Base-by-base conservation (phyloP, 768 basidiomycete genomes). In the Leucocoprinus birnbaumii region DNA sequence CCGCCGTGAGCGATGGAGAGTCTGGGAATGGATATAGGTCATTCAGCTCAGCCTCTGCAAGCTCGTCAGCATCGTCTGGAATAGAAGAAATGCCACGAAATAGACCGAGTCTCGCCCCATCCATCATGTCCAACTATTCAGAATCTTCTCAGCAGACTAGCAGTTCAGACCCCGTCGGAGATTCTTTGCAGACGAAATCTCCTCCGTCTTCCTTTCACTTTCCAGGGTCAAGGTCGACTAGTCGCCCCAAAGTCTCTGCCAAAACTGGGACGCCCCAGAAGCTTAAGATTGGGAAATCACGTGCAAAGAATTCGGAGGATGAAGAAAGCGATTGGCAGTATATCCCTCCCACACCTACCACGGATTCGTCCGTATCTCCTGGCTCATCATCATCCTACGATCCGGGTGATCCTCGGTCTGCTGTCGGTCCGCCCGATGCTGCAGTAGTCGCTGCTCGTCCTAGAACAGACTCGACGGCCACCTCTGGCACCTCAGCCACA, bases 151-250 rank as follows among this genome's bases (percentile, higher is more conserved):
- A 31, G 11, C 31, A 31, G 11, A 5, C 31, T 11, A 11, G 31
- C 11, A 11, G 31, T 11, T 31, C 31, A 31, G 31, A 31, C 11
- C 31, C 31, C 11, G 5, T 11, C 5, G 11, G 6, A 14, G 34
- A 35, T 6, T 42, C 53, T 14, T 19, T n/a, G 18, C n/a, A 53
- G n/a, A 16, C 51, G 10, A 45, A 40, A 27, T 16, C 63, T 10
- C 45, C 31, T 31, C 57, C 13, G 58, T 38, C 16, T 69, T 67
- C 46, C 53, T 70, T 16, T 11, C 31, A 31, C 11, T 66, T 63
- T 43, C 68, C 68, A 11, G 66, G 67, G 16, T 62, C 63, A 3
- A 59, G 67, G 11, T 66, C 68, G 9, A 55, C 56, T 21, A 66
- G 59, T 1, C 59, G 61, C 46, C 66, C 68, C 3, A 69, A 67